phyloP scores from a whole-genome alignment of 2,329 filamentous ascomycete species.

The Zymoseptoria passerinii region DNA sequence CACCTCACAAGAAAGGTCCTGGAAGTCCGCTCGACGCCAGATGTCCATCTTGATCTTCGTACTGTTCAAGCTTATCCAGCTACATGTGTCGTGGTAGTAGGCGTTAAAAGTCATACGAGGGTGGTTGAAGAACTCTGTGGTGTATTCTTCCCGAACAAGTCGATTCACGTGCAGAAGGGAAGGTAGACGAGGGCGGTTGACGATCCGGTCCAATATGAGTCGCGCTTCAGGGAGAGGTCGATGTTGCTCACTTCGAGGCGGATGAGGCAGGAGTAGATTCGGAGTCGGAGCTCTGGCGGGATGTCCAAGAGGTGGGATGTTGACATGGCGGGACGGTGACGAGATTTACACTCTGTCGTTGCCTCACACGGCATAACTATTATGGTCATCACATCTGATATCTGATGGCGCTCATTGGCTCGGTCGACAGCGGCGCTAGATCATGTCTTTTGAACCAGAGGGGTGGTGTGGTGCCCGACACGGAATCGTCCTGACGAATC shows the following conservation, averaged over 20 bases:
- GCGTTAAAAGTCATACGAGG: conserved; percentile 5
- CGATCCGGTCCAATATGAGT: neutral
- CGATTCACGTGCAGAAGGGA: conserved; percentile 7
- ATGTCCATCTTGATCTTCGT: conserved; percentile 7
- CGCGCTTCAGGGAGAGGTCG: neutral
- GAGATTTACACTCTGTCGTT: too few species aligned
- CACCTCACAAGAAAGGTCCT: conserved; percentile 7
- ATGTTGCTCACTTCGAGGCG: too few species aligned
- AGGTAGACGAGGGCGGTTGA: neutral
- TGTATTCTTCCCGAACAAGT: conserved; percentile 8
- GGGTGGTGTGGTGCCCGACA: too few species aligned
- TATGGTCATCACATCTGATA: too few species aligned
- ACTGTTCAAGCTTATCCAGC: conserved; percentile 5
- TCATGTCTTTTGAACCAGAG: too few species aligned
- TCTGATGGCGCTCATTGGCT: too few species aligned
- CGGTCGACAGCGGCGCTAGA: too few species aligned
- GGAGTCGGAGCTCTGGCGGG: neutral
- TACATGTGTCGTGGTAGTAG: conserved; percentile 8
- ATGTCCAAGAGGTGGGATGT: neutral
- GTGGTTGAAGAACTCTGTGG: conserved; percentile 9
- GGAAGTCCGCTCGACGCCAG: conserved; percentile 2
- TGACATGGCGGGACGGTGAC: neutral
- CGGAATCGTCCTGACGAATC: too few species aligned
- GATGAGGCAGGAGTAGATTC: neutral
- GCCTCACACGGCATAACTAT: too few species aligned